Percentiles rank a stretch among this genome's conserved stretches.
Evolutionary conservation across 805 yeast species (phyloP).

Genomic region (Citeromyces nyonsensis): DNA sequence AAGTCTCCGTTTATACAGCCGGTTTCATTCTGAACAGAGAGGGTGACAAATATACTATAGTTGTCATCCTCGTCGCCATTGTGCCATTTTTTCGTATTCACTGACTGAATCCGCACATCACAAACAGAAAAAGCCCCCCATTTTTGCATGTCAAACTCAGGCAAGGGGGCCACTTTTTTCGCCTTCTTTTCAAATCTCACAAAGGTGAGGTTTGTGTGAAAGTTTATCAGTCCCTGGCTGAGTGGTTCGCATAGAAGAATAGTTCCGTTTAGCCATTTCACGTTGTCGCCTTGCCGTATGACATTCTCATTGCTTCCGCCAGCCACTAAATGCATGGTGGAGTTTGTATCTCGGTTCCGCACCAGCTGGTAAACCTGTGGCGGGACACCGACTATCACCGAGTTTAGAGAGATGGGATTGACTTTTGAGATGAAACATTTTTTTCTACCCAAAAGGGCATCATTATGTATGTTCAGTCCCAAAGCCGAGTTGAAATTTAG

Average conservation of each 20-base stretch:
- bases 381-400: constrained; percentile 24
- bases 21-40: background rate
- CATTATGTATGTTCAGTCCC: too few species aligned
- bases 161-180: too few species aligned
- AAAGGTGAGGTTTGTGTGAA: constrained; percentile 35
- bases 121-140: too few species aligned
- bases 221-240: constrained; percentile 42
- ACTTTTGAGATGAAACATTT: too few species aligned
- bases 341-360: constrained; percentile 9
- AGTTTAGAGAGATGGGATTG: constrained; percentile 14
- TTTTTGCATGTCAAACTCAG: constrained; percentile 2
- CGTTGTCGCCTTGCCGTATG: constrained; percentile 22
- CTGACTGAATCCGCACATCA: background rate
- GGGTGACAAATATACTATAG: background rate
- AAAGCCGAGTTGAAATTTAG: too few species aligned
- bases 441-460: too few species aligned
- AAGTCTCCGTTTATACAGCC: constrained; percentile 44
- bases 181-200: constrained; percentile 15
- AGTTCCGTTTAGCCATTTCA: constrained; percentile 28
- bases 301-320: constrained; percentile 9
- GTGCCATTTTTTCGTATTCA: constrained; percentile 1
- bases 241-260: constrained; percentile 59
- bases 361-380: constrained; percentile 28
- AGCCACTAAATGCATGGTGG: constrained; percentile 15
- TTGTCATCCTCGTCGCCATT: constrained; percentile 2